Evolutionary conservation across 108 stramenopile species (phyloP), one percentile per base, ranked within the genome.

Genomic region (Nitzschia inconspicua): DNA sequence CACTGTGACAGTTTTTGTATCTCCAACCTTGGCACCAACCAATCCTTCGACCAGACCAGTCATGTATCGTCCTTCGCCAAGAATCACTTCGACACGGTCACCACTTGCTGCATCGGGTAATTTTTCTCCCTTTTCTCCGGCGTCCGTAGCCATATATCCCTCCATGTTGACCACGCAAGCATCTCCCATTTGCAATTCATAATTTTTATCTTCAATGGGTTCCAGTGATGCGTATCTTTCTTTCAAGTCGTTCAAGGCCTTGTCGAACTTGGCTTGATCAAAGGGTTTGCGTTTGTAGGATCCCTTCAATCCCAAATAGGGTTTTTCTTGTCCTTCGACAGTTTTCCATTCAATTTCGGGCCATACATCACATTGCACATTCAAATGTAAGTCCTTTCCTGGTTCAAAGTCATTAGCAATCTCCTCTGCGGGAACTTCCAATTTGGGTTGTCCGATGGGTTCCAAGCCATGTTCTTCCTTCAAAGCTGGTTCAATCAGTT

Each of bases 61-160:
- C 92, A 94, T 94, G 69, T 94, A 94, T 43, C 86, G 72, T n/a
- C 92, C 92, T 27, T 64, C 54, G 22, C 86, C 87, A 44, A 94
- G 64, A 50, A 94, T 57, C 10, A 94, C 77, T 57, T 94, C 92
- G 14, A 94, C 89, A 46, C 76, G 65, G 55, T 94, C 92, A 50
- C 92, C 92, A 49, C 77, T 79, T 23, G 92, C 92, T 4, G 88
- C 92, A 59, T 88, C 77, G 18, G 91, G 88, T 47, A 93, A 64
- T 40, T 83, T 80, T 44, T 88, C 89, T 16, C 88, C 92, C 72
- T 89, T 93, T 34, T 51, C 51, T n/a, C 74, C 75, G 36, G 70
- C 79, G 0, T 70, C 70, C 11, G 59, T 77, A 11, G 87, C 89
- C 78, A 94, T 78, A 65, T 69, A 94, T 19, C 92, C 92, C 42